Evolutionary conservation across 768 basidiomycete species (phyloP).

Genomic region (Clitopilus passeckerianus): DNA sequence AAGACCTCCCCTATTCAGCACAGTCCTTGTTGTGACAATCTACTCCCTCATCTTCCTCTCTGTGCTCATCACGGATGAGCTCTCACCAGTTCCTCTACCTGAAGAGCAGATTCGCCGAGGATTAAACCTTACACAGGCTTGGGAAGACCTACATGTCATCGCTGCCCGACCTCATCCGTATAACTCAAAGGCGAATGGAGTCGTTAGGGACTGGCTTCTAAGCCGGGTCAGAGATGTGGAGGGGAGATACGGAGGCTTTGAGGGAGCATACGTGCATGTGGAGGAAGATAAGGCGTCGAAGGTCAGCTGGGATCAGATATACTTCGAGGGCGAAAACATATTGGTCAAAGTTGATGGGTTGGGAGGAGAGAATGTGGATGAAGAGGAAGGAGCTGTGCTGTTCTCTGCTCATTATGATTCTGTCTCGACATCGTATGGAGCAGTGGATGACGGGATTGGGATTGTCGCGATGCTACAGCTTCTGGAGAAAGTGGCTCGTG

Average conservation of each 20-base stretch:
- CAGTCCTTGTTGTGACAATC: not conserved
- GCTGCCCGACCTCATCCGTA: slow-evolving; percentile 70
- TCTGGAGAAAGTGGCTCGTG: slow-evolving; percentile 39
- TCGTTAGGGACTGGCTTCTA: slow-evolving; percentile 57
- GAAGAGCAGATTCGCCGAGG: slow-evolving; percentile 29
- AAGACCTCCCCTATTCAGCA: not conserved
- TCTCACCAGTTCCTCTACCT: slow-evolving; percentile 25
- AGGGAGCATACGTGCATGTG: slow-evolving; percentile 37
- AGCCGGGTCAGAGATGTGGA: slow-evolving; percentile 45
- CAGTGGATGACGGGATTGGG: slow-evolving; percentile 53
- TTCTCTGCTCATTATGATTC: slow-evolving; percentile 85
- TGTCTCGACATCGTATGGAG: slow-evolving; percentile 69
- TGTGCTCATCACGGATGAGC: slow-evolving; percentile 9
- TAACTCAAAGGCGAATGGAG: slow-evolving; percentile 73
- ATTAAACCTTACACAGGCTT: slow-evolving; percentile 23
- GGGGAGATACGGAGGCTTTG: slow-evolving; percentile 17
- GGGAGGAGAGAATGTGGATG: slow-evolving; percentile 16
- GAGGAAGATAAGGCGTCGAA: slow-evolving; percentile 36
- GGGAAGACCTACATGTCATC: slow-evolving; percentile 28
- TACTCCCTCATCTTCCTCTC: not conserved
- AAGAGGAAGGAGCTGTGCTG: slow-evolving; percentile 42
- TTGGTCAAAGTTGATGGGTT: slow-evolving; percentile 60
- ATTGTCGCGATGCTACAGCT: slow-evolving; percentile 26
- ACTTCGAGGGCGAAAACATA: slow-evolving; percentile 68
- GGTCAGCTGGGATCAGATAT: slow-evolving; percentile 28